Evolutionary conservation across 1,139 yeast genomes (phyloP).

Genomic region (Wickerhamomyces sp.): DNA sequence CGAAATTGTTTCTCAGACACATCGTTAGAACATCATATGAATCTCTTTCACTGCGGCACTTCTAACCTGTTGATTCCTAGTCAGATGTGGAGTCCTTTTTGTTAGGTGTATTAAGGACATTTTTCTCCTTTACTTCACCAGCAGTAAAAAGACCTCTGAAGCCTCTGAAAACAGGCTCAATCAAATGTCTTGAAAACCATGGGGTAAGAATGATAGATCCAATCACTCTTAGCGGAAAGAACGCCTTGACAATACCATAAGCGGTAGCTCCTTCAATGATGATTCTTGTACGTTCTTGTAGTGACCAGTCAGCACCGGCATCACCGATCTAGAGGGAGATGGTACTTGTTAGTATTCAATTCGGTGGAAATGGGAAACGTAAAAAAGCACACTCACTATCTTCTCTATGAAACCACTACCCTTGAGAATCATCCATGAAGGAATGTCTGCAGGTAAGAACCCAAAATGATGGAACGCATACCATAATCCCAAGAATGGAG

Average conservation of each 20-base stretch:
- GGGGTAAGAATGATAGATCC: slow-evolving; percentile 61
- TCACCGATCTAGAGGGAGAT: slow-evolving; percentile 21
- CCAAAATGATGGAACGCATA: slow-evolving; percentile 57
- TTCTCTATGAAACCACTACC: slow-evolving; percentile 58
- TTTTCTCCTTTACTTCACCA: neutral
- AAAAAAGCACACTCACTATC: slow-evolving; percentile 27
- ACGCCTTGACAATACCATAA: slow-evolving; percentile 67
- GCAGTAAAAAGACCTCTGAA: neutral
- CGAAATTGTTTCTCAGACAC: too few species aligned
- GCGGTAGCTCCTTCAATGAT: slow-evolving; percentile 86
- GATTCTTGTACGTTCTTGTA: slow-evolving; percentile 51
- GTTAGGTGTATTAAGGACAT: neutral
- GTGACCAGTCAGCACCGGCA: slow-evolving; percentile 30
- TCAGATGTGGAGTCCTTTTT: too few species aligned
- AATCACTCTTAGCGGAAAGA: slow-evolving; percentile 56
- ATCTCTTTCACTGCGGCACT: too few species aligned
- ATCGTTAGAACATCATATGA: too few species aligned
- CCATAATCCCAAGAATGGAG: slow-evolving; percentile 78
- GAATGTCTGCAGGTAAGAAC: slow-evolving; percentile 50
- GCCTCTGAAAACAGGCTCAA: slow-evolving; percentile 38
- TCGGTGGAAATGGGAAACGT: too few species aligned
- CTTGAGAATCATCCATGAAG: slow-evolving; percentile 59
- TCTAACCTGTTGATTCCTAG: too few species aligned
- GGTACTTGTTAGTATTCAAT: slow-evolving; percentile 6
- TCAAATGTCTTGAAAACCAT: slow-evolving; percentile 54